Evolutionary conservation across 805 yeast genomes (phyloP).

Genomic region (Suhomyces tanzawaensis): DNA sequence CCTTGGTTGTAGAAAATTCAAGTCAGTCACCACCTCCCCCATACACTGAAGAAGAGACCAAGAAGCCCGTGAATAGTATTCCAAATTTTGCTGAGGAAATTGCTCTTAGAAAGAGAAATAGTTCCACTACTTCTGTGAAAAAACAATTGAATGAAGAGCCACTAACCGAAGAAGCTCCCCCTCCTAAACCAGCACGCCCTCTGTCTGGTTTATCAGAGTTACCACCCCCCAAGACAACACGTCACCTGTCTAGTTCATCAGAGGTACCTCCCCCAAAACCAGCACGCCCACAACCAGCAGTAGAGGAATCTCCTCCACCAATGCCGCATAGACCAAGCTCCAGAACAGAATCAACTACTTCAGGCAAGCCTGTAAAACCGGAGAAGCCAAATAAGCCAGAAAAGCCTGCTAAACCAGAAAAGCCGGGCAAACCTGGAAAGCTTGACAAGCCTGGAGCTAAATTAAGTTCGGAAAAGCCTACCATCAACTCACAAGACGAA

Average conservation of each 20-base stretch:
- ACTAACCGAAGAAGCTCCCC: background rate
- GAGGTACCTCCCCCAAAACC: conserved; percentile 1
- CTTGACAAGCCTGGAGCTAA: too few species aligned
- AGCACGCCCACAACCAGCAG: background rate
- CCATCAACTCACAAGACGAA: conserved; percentile 1
- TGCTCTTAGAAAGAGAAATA: conserved; percentile 12
- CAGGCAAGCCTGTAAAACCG: conserved; percentile 19
- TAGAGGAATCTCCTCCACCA: background rate
- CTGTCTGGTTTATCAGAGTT: too few species aligned
- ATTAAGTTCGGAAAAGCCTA: background rate
- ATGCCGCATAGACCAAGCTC: background rate
- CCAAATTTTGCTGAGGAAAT: conserved; percentile 32
- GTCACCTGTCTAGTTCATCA: too few species aligned
- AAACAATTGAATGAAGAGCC: background rate
- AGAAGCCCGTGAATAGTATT: background rate
- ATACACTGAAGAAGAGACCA: conserved; percentile 12
- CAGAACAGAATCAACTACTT: conserved; percentile 6
- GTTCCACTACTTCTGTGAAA: background rate
- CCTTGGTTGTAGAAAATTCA: background rate
- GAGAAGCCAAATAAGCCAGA: conserved; percentile 13
- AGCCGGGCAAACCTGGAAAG: conserved; percentile 3
- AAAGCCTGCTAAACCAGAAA: conserved; percentile 10
- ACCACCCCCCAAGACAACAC: too few species aligned
- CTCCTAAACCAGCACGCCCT: conserved; percentile 3
- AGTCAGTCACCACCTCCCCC: conserved; percentile 21